Percentiles rank a stretch among this genome's conserved stretches.
These are phyloP conservation scores for Neonectria neomacrospora DNA, from an alignment of 2,329 filamentous ascomycete genomes.

Conservation along the genomic window DNA sequence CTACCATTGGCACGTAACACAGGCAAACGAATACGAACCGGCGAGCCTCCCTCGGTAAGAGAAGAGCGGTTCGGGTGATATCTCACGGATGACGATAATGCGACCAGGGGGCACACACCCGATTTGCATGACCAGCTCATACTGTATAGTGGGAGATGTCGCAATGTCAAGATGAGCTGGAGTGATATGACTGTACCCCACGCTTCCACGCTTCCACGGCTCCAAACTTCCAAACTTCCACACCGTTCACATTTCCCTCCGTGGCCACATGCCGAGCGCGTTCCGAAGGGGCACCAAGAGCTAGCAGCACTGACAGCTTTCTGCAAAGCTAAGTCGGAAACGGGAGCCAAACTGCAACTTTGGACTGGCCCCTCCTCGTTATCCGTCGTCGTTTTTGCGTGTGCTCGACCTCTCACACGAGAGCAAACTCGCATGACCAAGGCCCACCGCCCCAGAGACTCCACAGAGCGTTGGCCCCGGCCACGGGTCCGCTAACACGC, in stretches of 20 bases:
- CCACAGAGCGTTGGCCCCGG: conserved; percentile 35
- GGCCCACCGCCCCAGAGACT: conserved; percentile 33
- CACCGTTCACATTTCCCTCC: neutral
- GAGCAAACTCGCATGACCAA: conserved; percentile 42
- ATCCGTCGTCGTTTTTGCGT: neutral
- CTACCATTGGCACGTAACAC: neutral
- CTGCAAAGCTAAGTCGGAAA: conserved; percentile 8
- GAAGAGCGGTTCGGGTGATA: conserved; percentile 14
- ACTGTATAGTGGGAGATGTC: conserved; percentile 6
- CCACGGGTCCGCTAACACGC: conserved; percentile 20
- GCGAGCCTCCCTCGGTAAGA: conserved; percentile 12
- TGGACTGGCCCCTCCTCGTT: neutral
- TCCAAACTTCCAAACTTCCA: neutral
- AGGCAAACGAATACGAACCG: neutral
- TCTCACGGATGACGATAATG: conserved; percentile 12
- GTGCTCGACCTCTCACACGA: conserved; percentile 35
- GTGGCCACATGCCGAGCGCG: conserved; percentile 11
- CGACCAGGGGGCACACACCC: neutral
- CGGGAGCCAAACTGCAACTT: neutral
- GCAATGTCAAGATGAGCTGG: conserved; percentile 10
- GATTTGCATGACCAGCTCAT: neutral
- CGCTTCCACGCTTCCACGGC: no score
- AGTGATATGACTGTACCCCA: conserved; percentile 1
- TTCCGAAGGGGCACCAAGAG: neutral
- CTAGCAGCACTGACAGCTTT: neutral